phyloP scores from a whole-genome alignment of 306 rosid genomes.

The Medicago ruthenica region DNA sequence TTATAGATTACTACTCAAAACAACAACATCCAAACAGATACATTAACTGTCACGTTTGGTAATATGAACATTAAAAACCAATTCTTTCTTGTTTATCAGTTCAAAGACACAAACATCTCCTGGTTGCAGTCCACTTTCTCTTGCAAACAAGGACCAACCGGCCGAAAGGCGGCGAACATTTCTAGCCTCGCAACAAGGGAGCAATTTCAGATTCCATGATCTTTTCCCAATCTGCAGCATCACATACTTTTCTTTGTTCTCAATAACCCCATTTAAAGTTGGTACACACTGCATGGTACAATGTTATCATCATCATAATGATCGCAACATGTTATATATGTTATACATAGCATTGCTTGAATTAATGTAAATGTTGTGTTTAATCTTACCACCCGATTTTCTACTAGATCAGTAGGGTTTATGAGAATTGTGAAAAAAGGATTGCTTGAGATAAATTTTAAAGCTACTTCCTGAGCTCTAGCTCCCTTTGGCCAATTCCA shows the following conservation, averaged over 20 bases:
- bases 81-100: no score
- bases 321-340: neutral
- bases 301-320: neutral
- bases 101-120: no score
- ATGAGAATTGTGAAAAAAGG: conserved; percentile 27
- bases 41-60: no score
- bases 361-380: neutral
- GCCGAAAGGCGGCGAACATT: neutral
- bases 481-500: conserved; percentile 12
- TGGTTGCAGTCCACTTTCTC: no score
- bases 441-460: conserved; percentile 5
- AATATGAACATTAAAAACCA: no score
- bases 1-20: neutral
- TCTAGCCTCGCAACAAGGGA: rapidly evolving
- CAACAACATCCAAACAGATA: conserved; percentile 6
- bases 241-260: conserved; percentile 8
- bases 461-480: conserved; percentile 13
- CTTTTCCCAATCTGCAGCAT: neutral
- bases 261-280: conserved; percentile 1
- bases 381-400: neutral
- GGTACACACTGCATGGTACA: conserved; percentile 22
- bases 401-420: neutral
- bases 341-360: neutral
- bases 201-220: conserved; percentile 36
- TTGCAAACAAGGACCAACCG: conserved; percentile 12